phyloP scores from a whole-genome alignment of 257 asterid species.

The Voacanga thouarsii region DNA sequence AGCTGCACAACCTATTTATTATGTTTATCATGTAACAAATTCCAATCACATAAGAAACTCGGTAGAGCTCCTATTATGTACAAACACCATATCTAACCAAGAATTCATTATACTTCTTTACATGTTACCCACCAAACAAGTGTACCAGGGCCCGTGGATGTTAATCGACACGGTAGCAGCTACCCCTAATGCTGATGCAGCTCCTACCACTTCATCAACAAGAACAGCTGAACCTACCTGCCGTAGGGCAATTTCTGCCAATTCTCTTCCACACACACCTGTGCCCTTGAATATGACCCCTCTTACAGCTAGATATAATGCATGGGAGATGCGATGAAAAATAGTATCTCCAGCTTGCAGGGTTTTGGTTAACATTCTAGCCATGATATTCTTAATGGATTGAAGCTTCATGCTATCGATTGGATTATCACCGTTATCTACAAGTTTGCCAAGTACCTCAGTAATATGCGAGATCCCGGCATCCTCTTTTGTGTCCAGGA shows the following conservation, averaged over 20 bases:
- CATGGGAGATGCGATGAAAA: constrained; percentile 55
- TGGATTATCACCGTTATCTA: constrained; percentile 14
- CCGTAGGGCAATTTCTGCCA: constrained; percentile 62
- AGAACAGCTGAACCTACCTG: constrained; percentile 69
- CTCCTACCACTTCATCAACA: constrained; percentile 45
- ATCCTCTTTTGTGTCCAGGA: constrained; percentile 51
- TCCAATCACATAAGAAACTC: background rate
- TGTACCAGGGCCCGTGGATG: constrained; percentile 86
- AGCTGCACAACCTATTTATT: background rate
- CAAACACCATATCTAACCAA: constrained; percentile 3
- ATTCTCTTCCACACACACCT: constrained; percentile 45
- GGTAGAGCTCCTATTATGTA: constrained; percentile 17
- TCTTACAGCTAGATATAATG: constrained; percentile 56
- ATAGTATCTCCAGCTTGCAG: constrained; percentile 75
- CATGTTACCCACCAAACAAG: constrained; percentile 32
- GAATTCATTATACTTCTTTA: constrained; percentile 18
- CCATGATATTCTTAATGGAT: constrained; percentile 57
- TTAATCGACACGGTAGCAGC: constrained; percentile 55
- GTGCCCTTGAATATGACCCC: constrained; percentile 61
- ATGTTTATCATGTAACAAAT: background rate
- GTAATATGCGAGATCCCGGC: constrained; percentile 67
- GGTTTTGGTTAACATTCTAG: constrained; percentile 76
- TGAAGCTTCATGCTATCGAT: constrained; percentile 37
- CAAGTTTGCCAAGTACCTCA: constrained; percentile 38
- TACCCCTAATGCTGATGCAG: constrained; percentile 50